These are phyloP conservation scores for Canna indica DNA, from an alignment of 176 grass and related monocot genomes.

Conservation along the genomic window DNA sequence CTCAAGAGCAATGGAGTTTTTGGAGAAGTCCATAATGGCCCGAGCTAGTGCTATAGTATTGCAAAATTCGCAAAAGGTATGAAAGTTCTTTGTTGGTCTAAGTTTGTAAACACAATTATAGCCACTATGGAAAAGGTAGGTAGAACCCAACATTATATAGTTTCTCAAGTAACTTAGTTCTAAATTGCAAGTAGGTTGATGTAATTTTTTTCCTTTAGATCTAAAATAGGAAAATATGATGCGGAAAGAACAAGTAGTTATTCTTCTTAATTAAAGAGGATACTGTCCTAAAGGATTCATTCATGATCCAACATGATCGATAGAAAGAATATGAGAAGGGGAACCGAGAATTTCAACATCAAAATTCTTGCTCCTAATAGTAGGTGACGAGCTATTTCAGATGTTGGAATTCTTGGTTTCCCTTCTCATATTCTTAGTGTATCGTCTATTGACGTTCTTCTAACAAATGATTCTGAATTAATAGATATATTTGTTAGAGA, in stretches of 20 bases:
- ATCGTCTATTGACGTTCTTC: slow-evolving; percentile 6
- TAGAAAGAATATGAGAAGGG: slow-evolving; percentile 51
- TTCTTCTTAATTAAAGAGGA: slow-evolving; percentile 40
- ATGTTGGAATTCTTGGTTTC: slow-evolving; percentile 43
- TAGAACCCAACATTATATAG: too few species aligned
- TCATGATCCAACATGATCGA: slow-evolving; percentile 62
- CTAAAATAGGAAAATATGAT: slow-evolving; percentile 39
- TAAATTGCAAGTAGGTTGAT: too few species aligned
- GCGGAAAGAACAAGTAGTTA: slow-evolving; percentile 54
- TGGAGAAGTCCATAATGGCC: slow-evolving; percentile 28
- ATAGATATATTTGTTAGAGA: slow-evolving; percentile 32
- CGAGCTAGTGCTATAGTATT: slow-evolving; percentile 1
- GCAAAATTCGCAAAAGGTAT: slow-evolving; percentile 21
- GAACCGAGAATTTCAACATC: slow-evolving; percentile 41
- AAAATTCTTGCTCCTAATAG: slow-evolving; percentile 72
- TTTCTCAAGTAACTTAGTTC: too few species aligned
- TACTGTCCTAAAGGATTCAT: slow-evolving; percentile 55
- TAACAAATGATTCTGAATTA: slow-evolving; percentile 28
- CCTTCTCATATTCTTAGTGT: slow-evolving; percentile 35
- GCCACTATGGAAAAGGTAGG: too few species aligned
- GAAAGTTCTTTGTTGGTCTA: neutral
- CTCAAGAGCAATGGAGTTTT: slow-evolving; percentile 24
- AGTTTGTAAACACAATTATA: too few species aligned
- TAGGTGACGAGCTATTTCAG: slow-evolving; percentile 54
- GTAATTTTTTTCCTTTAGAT: neutral